phyloP scores from a whole-genome alignment of 1,284 basidiomycete genomes.

The Leccinum laetum region DNA sequence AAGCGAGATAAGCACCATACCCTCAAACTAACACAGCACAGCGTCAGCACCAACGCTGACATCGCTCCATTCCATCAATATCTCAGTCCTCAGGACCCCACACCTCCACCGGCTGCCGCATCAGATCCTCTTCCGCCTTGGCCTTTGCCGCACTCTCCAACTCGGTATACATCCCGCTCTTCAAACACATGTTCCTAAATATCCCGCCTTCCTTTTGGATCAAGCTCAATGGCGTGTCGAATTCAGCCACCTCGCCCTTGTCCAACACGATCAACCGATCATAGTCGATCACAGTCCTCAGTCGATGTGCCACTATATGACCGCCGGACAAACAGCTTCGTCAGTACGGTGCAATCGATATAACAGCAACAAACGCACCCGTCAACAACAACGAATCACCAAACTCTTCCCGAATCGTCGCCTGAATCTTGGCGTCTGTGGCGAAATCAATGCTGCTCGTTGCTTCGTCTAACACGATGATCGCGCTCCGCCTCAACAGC shows the following conservation, averaged over 20 bases:
- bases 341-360: not conserved
- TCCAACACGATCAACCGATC: slow-evolving; percentile 71
- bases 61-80: not conserved
- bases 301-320: slow-evolving; percentile 47
- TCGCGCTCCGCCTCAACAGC: slow-evolving; percentile 57
- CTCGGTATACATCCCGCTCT: slow-evolving; percentile 77
- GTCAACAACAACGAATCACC: slow-evolving; percentile 46
- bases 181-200: slow-evolving; percentile 81
- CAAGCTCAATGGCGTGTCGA: slow-evolving; percentile 80
- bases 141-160: slow-evolving; percentile 61
- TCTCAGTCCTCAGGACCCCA: not conserved
- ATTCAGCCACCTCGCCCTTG: slow-evolving; percentile 66
- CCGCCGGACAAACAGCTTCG: not conserved
- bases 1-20: not conserved
- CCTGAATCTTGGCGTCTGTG: slow-evolving; percentile 64
- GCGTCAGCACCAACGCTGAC: not conserved
- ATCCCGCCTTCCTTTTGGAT: slow-evolving; percentile 73
- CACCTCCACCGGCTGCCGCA: not conserved
- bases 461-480: slow-evolving; percentile 76
- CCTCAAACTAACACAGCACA: not conserved
- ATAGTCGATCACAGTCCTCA: slow-evolving; percentile 60
- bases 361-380: slow-evolving; percentile 27
- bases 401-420: slow-evolving; percentile 69
- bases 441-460: slow-evolving; percentile 62
- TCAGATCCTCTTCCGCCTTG: slow-evolving; percentile 36